Evolutionary conservation across 768 basidiomycete genomes (phyloP).

Genomic region (Rhizopogon vulgaris): DNA sequence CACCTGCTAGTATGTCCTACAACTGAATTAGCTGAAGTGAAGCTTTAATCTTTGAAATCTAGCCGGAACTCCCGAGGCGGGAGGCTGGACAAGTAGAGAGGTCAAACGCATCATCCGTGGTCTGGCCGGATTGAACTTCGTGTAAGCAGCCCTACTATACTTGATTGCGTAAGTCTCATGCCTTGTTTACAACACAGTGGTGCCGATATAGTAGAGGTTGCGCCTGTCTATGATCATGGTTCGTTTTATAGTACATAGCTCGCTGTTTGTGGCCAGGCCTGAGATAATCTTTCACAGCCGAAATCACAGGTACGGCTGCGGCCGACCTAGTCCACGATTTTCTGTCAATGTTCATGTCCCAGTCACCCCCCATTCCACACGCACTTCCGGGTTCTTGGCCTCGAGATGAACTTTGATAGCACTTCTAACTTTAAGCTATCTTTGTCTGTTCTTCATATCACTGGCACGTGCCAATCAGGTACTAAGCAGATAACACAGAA

Average conservation of each 20-base stretch:
- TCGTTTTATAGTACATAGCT: background rate
- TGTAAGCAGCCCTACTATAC: constrained; percentile 39
- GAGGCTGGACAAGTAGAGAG: constrained; percentile 82
- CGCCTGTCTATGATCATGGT: constrained; percentile 72
- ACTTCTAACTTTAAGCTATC: background rate
- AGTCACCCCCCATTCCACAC: constrained; percentile 17
- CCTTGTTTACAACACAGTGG: constrained; percentile 35
- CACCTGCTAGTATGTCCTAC: constrained; percentile 61
- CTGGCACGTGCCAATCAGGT: background rate
- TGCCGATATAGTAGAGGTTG: constrained; percentile 68
- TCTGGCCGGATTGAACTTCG: constrained; percentile 70
- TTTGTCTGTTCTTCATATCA: background rate
- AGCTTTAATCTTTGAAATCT: background rate
- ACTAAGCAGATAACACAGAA: background rate
- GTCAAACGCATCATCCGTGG: constrained; percentile 78
- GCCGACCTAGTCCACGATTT: constrained; percentile 43
- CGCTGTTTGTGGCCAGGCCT: background rate
- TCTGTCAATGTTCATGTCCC: constrained; percentile 31
- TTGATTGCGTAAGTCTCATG: background rate
- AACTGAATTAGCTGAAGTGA: background rate
- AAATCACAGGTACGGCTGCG: constrained; percentile 37
- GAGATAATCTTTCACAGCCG: constrained; percentile 17
- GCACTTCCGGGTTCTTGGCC: constrained; percentile 6
- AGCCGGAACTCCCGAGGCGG: constrained; percentile 83
- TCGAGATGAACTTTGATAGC: constrained; percentile 17